Percentiles rank a stretch among this genome's conserved stretches.
These are phyloP conservation scores for Casuarina cunninghamiana DNA, from an alignment of 306 rosid genomes.

Conservation along the genomic window DNA sequence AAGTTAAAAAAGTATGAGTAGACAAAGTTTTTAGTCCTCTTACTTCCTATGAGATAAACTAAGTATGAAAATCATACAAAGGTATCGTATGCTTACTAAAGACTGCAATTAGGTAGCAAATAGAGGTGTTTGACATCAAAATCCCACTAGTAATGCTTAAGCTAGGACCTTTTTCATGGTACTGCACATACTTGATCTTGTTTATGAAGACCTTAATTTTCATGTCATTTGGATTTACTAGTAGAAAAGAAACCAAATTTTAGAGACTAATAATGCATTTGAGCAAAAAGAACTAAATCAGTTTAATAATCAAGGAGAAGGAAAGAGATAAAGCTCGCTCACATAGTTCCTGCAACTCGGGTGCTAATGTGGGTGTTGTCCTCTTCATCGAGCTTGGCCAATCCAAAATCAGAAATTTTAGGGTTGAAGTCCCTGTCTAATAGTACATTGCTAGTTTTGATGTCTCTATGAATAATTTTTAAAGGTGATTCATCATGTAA, in stretches of 20 bases:
- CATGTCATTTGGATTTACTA: not conserved
- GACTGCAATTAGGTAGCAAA: not conserved
- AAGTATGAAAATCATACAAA: not conserved
- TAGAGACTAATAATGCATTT: not conserved
- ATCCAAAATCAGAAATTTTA: constrained; percentile 79
- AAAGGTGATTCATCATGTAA: constrained; percentile 75
- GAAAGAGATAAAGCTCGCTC: not conserved
- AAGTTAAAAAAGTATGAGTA: not conserved
- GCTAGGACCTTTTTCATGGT: not conserved
- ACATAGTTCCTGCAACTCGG: constrained; percentile 59
- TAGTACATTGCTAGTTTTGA: constrained; percentile 75
- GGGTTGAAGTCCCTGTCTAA: constrained; percentile 66
- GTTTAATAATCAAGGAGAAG: not conserved
- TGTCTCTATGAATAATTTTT: constrained; percentile 77
- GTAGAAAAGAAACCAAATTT: not conserved
- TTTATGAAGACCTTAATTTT: not conserved
- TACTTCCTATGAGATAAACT: not conserved
- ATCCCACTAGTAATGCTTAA: not conserved
- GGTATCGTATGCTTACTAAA: not conserved
- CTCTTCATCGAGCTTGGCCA: constrained; percentile 71
- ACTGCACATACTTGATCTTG: not conserved
- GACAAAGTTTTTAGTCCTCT: not conserved
- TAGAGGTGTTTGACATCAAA: not conserved
- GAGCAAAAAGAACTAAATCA: not conserved
- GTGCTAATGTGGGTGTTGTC: constrained; percentile 78